Evolutionary conservation across 306 rosid genomes (phyloP).

Genomic region (Gleditsia sinensis): DNA sequence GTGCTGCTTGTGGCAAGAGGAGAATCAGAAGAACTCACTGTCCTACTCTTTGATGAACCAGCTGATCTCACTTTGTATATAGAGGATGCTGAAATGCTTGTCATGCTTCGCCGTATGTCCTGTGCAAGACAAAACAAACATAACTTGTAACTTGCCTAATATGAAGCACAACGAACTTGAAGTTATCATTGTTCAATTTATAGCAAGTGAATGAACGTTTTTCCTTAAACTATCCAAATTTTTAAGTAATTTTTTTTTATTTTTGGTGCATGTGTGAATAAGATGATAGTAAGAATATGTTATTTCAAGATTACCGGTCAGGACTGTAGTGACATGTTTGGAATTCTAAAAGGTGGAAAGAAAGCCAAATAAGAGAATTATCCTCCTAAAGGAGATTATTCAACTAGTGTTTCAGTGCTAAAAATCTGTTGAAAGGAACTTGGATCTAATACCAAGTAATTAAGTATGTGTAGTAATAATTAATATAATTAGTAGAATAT

Average conservation of each 20-base stretch:
- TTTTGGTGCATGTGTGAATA: no score
- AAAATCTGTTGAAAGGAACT: no score
- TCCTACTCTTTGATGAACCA: conserved; percentile 48
- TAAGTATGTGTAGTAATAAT: no score
- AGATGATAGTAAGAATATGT: no score
- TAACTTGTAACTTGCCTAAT: conserved; percentile 21
- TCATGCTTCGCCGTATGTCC: conserved; percentile 72
- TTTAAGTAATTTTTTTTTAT: no score
- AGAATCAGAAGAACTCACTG: conserved; percentile 59
- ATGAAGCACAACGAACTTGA: not conserved
- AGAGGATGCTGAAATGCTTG: conserved; percentile 66
- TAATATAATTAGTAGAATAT: conserved; percentile 16
- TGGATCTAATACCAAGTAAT: not conserved
- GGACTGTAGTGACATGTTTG: no score
- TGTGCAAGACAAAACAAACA: conserved; percentile 40
- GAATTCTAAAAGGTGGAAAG: no score
- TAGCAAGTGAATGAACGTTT: not conserved
- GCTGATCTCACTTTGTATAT: conserved; percentile 50
- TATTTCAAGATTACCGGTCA: no score
- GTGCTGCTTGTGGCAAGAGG: conserved; percentile 85
- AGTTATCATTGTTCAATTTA: not conserved
- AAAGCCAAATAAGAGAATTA: no score
- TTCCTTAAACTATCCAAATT: not conserved
- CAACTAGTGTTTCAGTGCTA: no score
- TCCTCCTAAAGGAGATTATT: no score